These are phyloP conservation scores for Drechslerella dactyloides DNA, from an alignment of 2,329 filamentous ascomycete genomes.

Conservation along the genomic window DNA sequence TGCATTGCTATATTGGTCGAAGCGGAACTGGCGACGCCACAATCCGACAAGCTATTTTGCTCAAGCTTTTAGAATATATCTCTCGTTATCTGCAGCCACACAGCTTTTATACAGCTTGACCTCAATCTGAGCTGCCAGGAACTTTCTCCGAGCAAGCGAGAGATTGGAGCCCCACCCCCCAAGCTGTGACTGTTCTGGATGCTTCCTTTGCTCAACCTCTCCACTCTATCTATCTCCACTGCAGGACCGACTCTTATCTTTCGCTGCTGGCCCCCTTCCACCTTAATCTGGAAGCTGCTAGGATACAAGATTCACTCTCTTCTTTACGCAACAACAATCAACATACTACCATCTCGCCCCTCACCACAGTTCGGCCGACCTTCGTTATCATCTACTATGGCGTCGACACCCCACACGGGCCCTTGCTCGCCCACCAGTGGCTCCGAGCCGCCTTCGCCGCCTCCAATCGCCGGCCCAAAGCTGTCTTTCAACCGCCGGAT, in stretches of 20 bases:
- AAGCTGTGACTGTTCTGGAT: conserved; percentile 1
- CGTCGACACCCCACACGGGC: conserved; percentile 23
- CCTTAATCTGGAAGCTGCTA: not conserved
- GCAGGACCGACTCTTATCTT: not conserved
- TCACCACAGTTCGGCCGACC: conserved; percentile 12
- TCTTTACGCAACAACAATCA: conserved; percentile 1
- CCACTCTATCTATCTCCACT: conserved; percentile 5
- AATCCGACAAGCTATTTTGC: not conserved
- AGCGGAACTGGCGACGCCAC: not conserved
- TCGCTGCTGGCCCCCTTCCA: not conserved
- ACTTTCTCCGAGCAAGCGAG: not conserved
- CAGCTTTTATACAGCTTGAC: not conserved
- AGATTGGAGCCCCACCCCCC: not conserved
- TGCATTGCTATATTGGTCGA: conserved; percentile 4
- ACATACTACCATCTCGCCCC: conserved; percentile 10
- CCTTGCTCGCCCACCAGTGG: conserved; percentile 28
- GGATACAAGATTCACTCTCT: not conserved
- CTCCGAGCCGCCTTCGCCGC: conserved; percentile 28
- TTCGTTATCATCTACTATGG: conserved; percentile 9
- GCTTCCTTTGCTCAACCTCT: conserved; percentile 8
- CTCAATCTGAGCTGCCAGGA: not conserved
- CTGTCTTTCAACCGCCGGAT: conserved; percentile 38
- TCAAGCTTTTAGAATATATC: not conserved
- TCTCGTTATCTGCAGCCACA: not conserved
- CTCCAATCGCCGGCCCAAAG: conserved; percentile 24